Percentiles rank a stretch among this genome's conserved stretches.
Evolutionary conservation across 2,329 filamentous ascomycete genomes (phyloP).

Genomic region (Aureobasidium sp.): DNA sequence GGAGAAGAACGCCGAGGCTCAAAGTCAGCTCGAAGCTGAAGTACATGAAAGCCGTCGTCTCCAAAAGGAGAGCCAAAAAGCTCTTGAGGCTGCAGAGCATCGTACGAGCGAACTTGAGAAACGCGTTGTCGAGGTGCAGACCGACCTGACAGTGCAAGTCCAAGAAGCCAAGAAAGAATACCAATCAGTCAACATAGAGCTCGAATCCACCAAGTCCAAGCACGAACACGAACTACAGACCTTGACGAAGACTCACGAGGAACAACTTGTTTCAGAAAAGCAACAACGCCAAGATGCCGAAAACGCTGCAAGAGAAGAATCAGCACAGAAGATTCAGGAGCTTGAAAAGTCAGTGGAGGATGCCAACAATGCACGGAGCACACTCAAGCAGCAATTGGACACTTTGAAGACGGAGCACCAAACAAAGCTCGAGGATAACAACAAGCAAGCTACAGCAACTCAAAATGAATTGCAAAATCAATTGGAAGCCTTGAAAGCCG

Average conservation of each 20-base stretch:
- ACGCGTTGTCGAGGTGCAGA: conserved; percentile 1
- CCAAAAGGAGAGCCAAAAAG: not conserved
- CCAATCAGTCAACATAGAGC: not conserved
- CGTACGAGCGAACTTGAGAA: not conserved
- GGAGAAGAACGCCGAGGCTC: conserved; percentile 13
- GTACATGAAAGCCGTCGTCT: conserved; percentile 1
- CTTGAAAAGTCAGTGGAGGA: not conserved
- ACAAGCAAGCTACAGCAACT: conserved; percentile 13
- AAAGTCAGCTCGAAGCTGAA: conserved; percentile 2
- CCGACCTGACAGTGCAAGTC: not conserved
- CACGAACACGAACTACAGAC: conserved; percentile 8
- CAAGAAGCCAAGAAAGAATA: not conserved
- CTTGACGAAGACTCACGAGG: not conserved
- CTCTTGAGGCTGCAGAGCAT: not conserved
- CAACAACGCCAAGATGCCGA: conserved; percentile 2
- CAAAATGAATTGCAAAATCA: not conserved
- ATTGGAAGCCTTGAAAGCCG: conserved; percentile 1
- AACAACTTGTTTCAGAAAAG: not conserved
- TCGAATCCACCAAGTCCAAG: not conserved
- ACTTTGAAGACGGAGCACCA: conserved; percentile 15
- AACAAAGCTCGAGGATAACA: not conserved
- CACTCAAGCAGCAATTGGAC: conserved; percentile 9
- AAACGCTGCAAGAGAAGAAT: not conserved
- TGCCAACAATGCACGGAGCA: not conserved
- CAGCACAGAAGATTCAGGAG: not conserved